Evolutionary conservation across 1,284 basidiomycete species (phyloP), one percentile per base, ranked within the genome.

Genomic region (Lentinus polychrous): DNA sequence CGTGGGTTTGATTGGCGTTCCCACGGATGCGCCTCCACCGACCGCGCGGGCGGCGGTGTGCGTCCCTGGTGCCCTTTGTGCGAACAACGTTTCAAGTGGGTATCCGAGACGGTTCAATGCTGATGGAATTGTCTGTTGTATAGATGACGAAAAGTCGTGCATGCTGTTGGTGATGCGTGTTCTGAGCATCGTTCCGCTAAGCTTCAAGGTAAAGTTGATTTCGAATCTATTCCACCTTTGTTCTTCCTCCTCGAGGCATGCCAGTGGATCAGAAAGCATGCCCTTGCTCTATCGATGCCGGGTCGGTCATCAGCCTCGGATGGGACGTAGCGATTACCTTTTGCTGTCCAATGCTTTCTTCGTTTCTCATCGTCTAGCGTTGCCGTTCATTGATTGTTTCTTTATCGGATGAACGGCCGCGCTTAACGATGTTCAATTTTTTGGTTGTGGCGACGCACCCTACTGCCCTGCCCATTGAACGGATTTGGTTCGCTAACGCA

Each of bases 131-230:
- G n/a, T 10, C 22, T 34, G 31, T 35, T 24, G 14, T 35, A 34
- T 62, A 81, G 89, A 94, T 65, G 89, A 92, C 61, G 91, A 94
- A 67, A 93, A 94, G 69, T 81, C 82, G 43, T 85, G 86, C 68
- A 94, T 94, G 82, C 70, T 98, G 48, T 73, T 99, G 50, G 92
- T 99, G 63, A 98, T 99, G 94, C 79, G 95, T 33, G 91, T 94
- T 48, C 73, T 98, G 41, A 93, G 89, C 65, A 91, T 98, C 53
- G 83, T 99, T 27, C 94, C 94, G 32, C 70, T 99, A 58, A 87
- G 83, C 60, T 97, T 93, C 75, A 90, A 92, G 75, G 91, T 92
- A 62, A 64, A 81, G 64, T 42, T 39, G 10, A 12, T 22, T 20
- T 40, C 22, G 20, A 15, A 4, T 22, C 20, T 37, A 7, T 37